Conservation (phyloP, 2,329 filamentous ascomycete genomes). For the Tolypocladium cylindrosporum region DNA sequence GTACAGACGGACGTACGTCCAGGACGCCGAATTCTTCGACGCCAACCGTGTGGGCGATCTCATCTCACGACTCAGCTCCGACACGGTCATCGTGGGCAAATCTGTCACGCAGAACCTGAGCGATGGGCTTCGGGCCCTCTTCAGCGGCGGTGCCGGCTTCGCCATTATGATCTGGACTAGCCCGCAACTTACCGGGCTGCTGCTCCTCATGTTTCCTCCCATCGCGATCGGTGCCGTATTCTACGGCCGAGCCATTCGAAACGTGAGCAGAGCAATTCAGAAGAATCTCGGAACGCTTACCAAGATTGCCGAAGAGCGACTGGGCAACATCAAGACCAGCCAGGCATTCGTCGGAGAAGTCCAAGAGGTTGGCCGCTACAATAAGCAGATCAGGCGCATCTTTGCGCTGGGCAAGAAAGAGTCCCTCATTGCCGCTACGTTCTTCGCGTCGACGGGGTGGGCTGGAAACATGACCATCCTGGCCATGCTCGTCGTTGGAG, state of each 20-base stretch:
- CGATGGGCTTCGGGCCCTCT: constrained; percentile 82
- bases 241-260: constrained; percentile 82
- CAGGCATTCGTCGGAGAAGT: constrained; percentile 94
- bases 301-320: constrained; percentile 95
- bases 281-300: constrained; percentile 86
- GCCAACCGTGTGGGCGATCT: constrained; percentile 94
- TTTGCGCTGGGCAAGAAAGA: constrained; percentile 82
- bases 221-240: constrained; percentile 85
- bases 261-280: constrained; percentile 85
- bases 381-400: constrained; percentile 82
- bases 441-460: constrained; percentile 80
- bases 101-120: constrained; percentile 97
- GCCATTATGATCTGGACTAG: constrained; percentile 94
- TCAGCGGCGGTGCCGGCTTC: constrained; percentile 84
- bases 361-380: constrained; percentile 84
- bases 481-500: constrained; percentile 80
- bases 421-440: constrained; percentile 79
- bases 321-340: constrained; percentile 92
- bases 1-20: constrained; percentile 86
- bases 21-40: constrained; percentile 98
- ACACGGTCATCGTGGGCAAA: constrained; percentile 96
- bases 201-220: constrained; percentile 81
- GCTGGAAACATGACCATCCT: constrained; percentile 96
- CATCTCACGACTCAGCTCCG: constrained; percentile 88
- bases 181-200: constrained; percentile 76